A percentile compares a stretch with the other conserved stretches of the same genome.
Conservation (phyloP, 352 stramenopile genomes). For the Thalassiosira hispida region DNA sequence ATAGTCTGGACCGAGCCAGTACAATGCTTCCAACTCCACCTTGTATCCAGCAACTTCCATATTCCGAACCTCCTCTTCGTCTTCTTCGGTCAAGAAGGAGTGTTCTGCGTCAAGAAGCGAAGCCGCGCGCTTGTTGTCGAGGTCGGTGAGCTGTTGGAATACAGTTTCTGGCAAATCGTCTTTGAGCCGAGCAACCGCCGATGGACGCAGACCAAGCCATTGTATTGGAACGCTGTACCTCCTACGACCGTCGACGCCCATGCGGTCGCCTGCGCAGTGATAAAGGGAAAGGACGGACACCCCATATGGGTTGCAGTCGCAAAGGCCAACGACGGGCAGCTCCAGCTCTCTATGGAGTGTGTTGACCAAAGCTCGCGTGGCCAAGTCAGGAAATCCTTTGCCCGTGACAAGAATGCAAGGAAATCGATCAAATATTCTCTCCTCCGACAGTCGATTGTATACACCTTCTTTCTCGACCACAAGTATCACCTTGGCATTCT, state of each 20-base stretch:
- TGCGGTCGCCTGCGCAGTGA: slow-evolving; percentile 87
- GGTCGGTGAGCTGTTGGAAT: slow-evolving; percentile 69
- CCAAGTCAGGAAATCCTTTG: slow-evolving; percentile 93
- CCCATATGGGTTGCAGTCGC: slow-evolving; percentile 94
- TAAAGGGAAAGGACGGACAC: slow-evolving; percentile 93
- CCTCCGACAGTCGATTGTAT: slow-evolving; percentile 90
- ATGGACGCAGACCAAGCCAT: slow-evolving; percentile 92
- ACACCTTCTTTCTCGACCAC: slow-evolving; percentile 96
- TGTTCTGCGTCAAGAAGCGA: slow-evolving; percentile 47
- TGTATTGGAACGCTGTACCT: slow-evolving; percentile 80
- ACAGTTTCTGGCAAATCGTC: slow-evolving; percentile 61
- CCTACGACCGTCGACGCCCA: slow-evolving; percentile 68
- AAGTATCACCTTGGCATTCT: slow-evolving; percentile 89
- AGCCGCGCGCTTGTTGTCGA: slow-evolving; percentile 67
- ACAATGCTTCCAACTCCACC: slow-evolving; percentile 81
- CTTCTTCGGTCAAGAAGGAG: slow-evolving; percentile 46
- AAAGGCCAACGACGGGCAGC: slow-evolving; percentile 91
- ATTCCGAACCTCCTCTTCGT: slow-evolving; percentile 57
- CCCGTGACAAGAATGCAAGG: slow-evolving; percentile 93
- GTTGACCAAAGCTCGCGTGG: slow-evolving; percentile 90
- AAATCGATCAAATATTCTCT: slow-evolving; percentile 88
- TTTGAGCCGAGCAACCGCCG: slow-evolving; percentile 69
- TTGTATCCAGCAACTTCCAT: slow-evolving; percentile 72
- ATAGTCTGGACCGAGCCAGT: slow-evolving; percentile 78
- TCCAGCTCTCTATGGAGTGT: slow-evolving; percentile 84